Percentiles rank a stretch among this genome's conserved stretches.
These are phyloP conservation scores for Capsella rubella DNA, from an alignment of 441 rosid species.

Conservation along the genomic window DNA sequence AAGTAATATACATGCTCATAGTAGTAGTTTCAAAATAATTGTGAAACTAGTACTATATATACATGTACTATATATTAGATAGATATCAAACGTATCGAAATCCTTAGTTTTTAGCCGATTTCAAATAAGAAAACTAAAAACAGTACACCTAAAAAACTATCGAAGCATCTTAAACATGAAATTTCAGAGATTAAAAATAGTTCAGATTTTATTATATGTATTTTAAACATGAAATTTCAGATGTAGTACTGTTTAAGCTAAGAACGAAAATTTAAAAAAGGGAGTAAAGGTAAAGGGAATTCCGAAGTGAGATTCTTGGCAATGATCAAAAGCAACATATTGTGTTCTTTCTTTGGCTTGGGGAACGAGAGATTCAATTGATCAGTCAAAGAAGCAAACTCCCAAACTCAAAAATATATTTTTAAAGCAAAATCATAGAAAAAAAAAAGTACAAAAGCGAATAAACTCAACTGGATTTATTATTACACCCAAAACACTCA, in stretches of 20 bases:
- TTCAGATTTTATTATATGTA: not conserved
- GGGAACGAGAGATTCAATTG: constrained; percentile 46
- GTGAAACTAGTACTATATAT: not conserved
- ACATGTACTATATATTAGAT: too few species aligned
- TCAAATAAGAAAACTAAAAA: not conserved
- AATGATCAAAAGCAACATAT: constrained; percentile 51
- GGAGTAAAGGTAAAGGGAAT: constrained; percentile 39
- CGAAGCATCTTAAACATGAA: constrained; percentile 25
- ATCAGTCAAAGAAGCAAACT: constrained; percentile 53
- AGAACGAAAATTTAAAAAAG: constrained; percentile 2
- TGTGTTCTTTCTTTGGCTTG: constrained; percentile 48
- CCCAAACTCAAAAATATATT: constrained; percentile 27
- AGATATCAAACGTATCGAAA: not conserved
- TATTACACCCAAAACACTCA: constrained; percentile 39
- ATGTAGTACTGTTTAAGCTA: constrained; percentile 37
- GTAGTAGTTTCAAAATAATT: too few species aligned
- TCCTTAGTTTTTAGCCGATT: not conserved
- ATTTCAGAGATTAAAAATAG: not conserved
- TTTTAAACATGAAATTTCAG: not conserved
- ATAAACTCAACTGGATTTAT: constrained; percentile 38
- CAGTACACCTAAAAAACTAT: not conserved
- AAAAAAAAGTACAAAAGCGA: constrained; percentile 37
- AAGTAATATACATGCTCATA: too few species aligned
- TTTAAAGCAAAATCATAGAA: constrained; percentile 28
- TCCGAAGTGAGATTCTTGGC: constrained; percentile 45